Conservation (phyloP, 2,329 filamentous ascomycete species). For the Phialemonium atrogriseum region DNA sequence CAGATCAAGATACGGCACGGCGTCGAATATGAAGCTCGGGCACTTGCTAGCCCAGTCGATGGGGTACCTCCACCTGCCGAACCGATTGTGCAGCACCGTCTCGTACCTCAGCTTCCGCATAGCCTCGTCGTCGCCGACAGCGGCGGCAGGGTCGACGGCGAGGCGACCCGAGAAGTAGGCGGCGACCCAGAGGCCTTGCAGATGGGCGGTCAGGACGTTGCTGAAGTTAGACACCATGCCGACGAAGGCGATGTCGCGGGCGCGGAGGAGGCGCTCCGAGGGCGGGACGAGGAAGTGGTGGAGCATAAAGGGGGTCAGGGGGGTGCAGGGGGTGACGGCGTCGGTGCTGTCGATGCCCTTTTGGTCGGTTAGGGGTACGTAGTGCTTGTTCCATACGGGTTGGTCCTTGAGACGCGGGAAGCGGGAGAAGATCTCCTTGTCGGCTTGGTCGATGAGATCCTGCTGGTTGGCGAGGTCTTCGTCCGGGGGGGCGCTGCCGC, state of each 20-base stretch:
- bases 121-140: slow-evolving; percentile 19
- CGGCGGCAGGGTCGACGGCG: slow-evolving; percentile 7
- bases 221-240: slow-evolving; percentile 35
- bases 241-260: slow-evolving; percentile 35
- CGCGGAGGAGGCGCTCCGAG: slow-evolving; percentile 23
- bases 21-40: slow-evolving; percentile 70
- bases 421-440: slow-evolving; percentile 41
- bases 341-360: slow-evolving; percentile 26
- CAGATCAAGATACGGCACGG: slow-evolving; percentile 63
- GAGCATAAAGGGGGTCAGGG: slow-evolving; percentile 30
- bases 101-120: slow-evolving; percentile 39
- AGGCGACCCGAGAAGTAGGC: slow-evolving; percentile 54
- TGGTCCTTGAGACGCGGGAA: slow-evolving; percentile 47
- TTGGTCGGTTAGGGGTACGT: slow-evolving; percentile 31
- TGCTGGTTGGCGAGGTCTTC: slow-evolving; percentile 22
- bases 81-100: slow-evolving; percentile 57
- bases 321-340: slow-evolving; percentile 15
- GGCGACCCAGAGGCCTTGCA: slow-evolving; percentile 53
- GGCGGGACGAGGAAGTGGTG: slow-evolving; percentile 40
- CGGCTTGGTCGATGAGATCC: slow-evolving; percentile 32
- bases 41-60: slow-evolving; percentile 53
- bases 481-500: too few species aligned
- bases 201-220: slow-evolving; percentile 31
- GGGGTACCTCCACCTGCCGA: slow-evolving; percentile 62
- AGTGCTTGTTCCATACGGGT: slow-evolving; percentile 37